Evolutionary conservation across 2,329 filamentous ascomycete genomes (phyloP).

Genomic region (Trichoderma koningii): DNA sequence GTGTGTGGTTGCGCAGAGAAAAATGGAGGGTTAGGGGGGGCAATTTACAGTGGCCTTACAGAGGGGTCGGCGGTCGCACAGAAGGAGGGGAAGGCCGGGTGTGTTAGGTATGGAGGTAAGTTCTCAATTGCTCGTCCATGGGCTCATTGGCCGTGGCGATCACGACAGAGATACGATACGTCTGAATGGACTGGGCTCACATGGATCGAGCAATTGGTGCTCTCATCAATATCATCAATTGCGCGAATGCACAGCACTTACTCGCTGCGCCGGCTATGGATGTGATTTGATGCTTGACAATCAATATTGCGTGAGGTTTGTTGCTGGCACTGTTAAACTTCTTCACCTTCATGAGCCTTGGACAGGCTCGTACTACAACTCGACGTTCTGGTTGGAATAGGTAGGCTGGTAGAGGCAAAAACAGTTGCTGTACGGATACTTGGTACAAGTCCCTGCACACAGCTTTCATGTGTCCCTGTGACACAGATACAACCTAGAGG

Average conservation of each 20-base stretch:
- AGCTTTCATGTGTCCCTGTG: slow-evolving; percentile 2
- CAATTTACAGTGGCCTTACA: slow-evolving; percentile 13
- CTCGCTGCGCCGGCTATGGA: background rate
- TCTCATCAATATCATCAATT: background rate
- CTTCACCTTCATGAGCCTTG: too few species aligned
- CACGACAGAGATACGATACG: background rate
- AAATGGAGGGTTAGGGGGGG: background rate
- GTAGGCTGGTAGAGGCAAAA: too few species aligned
- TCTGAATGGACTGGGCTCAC: background rate
- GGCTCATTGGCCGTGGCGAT: slow-evolving; percentile 17
- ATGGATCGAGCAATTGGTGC: background rate
- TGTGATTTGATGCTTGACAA: background rate
- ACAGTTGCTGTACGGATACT: too few species aligned
- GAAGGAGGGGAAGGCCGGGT: background rate
- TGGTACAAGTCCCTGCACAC: background rate
- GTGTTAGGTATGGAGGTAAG: too few species aligned
- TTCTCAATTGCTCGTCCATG: background rate
- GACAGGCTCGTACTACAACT: too few species aligned
- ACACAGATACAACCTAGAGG: slow-evolving; percentile 1
- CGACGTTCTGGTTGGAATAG: too few species aligned
- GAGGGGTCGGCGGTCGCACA: slow-evolving; percentile 15
- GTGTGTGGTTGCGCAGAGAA: slow-evolving; percentile 4
- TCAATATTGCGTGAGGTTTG: background rate
- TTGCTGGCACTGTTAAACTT: too few species aligned
- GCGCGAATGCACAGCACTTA: slow-evolving; percentile 3